Evolutionary conservation across 495 filamentous ascomycete species (phyloP), one percentile per base, ranked within the genome.

Genomic region (Neurospora sp.): DNA sequence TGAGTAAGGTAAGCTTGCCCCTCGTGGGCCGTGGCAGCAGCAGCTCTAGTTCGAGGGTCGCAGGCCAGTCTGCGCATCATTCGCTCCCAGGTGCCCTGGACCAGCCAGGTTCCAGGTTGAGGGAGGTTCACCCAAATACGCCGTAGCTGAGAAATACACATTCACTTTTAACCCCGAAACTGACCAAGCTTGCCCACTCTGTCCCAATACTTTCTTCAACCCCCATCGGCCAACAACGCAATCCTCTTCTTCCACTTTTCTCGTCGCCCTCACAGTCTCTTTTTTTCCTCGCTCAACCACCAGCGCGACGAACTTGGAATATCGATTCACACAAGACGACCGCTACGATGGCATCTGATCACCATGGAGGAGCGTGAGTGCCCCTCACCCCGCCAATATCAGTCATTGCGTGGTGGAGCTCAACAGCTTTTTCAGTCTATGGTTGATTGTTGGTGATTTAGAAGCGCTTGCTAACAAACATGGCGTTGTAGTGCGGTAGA

Each of bases 401-500:
- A 70, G 72, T 66, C 73, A 73, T 74, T 48, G 53, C 70, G 48
- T 38, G 70, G 74, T 74, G 74, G 74, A 76, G 78, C 75, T 75
- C 53, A 66, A 35, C 53, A 61, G 53, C 53, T 66, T 66, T 66
- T 59, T 75, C 71, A 20, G 53, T 31, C 35, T 46, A 71, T 18
- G 48, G 48, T 39, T 69, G 22, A 9, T 70, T 12, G 31, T 35
- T 71, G n/a, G 40, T 42, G 46, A 11, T 22, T 31, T 42, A 35
- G 31, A 70, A 14, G 5, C 7, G 27, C 53, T 66, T 48, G 70
- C 74, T 77, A 48, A 77, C 69, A 44, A 61, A 42, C 18, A 69
- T 69, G 39, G 68, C 18, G 39, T n/a, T 27, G 35, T 72, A 86
- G 84, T 73, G 72, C 79, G 69, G 86, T 97, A 77, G 96, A 98